A percentile compares a stretch with the other conserved stretches of the same genome.
Evolutionary conservation across 1,284 basidiomycete species (phyloP).

Genomic region (Ustilago lituana): DNA sequence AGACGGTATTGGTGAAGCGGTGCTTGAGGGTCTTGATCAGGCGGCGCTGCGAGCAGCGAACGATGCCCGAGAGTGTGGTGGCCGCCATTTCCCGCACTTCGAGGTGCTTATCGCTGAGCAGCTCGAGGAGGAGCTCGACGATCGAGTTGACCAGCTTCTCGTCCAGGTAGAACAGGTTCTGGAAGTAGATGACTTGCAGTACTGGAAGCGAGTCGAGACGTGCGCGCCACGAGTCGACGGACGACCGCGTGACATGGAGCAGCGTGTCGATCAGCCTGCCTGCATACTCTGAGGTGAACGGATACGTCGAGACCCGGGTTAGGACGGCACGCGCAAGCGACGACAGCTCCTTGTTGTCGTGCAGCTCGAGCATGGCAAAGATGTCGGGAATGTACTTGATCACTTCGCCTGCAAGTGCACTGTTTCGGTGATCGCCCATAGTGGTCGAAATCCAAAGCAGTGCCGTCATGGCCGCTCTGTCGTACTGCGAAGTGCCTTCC

Average conservation of each 20-base stretch:
- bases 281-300: slow-evolving; percentile 49
- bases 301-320: slow-evolving; percentile 58
- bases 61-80: slow-evolving; percentile 81
- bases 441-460: slow-evolving; percentile 62
- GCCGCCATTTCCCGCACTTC: slow-evolving; percentile 66
- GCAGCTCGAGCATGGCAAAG: slow-evolving; percentile 64
- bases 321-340: slow-evolving; percentile 54
- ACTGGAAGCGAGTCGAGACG: slow-evolving; percentile 62
- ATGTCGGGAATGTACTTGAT: slow-evolving; percentile 63
- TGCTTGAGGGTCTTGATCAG: slow-evolving; percentile 78
- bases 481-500: slow-evolving; percentile 66
- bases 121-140: slow-evolving; percentile 54
- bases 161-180: slow-evolving; percentile 62
- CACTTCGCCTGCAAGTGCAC: slow-evolving; percentile 53
- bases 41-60: slow-evolving; percentile 90
- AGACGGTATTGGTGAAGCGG: slow-evolving; percentile 53
- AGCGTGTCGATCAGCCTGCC: slow-evolving; percentile 49
- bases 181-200: slow-evolving; percentile 65
- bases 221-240: slow-evolving; percentile 61
- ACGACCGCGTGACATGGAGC: slow-evolving; percentile 48
- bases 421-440: slow-evolving; percentile 63
- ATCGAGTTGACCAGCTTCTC: slow-evolving; percentile 44
- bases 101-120: slow-evolving; percentile 60
- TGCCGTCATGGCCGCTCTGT: slow-evolving; percentile 58
- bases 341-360: slow-evolving; percentile 63